Base-by-base conservation (phyloP, 2,329 filamentous ascomycete species). In the Hypoxylon sp. region DNA sequence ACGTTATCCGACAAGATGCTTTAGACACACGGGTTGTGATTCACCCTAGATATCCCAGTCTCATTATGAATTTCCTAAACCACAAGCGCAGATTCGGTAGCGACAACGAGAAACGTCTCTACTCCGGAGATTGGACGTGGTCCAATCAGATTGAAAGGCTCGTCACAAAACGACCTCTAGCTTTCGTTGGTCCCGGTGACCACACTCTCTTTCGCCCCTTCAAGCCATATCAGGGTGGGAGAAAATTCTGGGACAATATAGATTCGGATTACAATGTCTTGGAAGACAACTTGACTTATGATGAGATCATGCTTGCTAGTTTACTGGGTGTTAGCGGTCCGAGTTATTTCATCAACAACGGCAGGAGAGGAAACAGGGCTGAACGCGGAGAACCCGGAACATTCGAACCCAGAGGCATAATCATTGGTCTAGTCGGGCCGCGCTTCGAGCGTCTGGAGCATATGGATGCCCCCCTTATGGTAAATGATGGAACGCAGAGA, bases 291-390 rank as follows among this genome's bases (percentile, higher is more conserved):
- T 67, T 80, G 5, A 78, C 74, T 55, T 80, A 80, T 50, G 78
- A 80, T 52, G 78, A 79, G 66, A 79, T 80, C 5, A 77, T 80
- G 77, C 70, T 79, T 5, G 67, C 76, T 6, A 76, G 75, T 33
- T 65, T 80, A 8, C 24, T 79, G 0, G 78, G 74, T 1, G 75
- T 78, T 13, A 78, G 77, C 61, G 70, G 75, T 1, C 71, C 76
- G 0, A 78, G 77, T 47, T 72, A 67, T 29, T 79, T 79, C 68
- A 68, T 78, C 51, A 79, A 80, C 54, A 67, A 76, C 29, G 77
- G 78, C 6, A 22, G 39, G 13, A 74, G 77, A 9, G 5, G 54
- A 37, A 79, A 80, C 54, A 1, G 9, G 0, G 77, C 0, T 54
- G 14, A 3, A 62, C 51, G 5, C 8, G 24, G 24, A 10, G 11